These are phyloP conservation scores for Phyllosticta capitalensis DNA, from an alignment of 2,329 filamentous ascomycete species.

Conservation along the genomic window DNA sequence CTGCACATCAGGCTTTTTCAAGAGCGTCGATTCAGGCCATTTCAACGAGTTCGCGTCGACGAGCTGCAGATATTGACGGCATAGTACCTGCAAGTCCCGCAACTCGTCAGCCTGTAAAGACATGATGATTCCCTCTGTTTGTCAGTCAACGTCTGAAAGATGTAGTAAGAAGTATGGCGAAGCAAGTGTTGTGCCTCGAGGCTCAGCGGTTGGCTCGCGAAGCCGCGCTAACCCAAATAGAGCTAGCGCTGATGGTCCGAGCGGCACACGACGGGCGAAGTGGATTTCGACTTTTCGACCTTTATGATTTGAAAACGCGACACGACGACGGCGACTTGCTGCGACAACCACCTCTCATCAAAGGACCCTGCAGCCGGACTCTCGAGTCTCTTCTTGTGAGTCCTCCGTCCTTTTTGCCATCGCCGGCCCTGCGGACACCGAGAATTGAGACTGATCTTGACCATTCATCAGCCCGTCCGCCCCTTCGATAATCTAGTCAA, in stretches of 20 bases:
- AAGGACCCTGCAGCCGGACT: constrained; percentile 9
- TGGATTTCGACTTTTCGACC: neutral
- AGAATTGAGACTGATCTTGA: neutral
- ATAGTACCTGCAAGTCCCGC: constrained; percentile 39
- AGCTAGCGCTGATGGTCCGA: neutral
- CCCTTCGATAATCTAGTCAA: constrained; percentile 33
- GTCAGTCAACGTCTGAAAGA: neutral
- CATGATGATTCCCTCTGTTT: neutral
- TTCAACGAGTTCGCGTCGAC: constrained; percentile 51
- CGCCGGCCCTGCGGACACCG: neutral
- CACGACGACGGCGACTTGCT: constrained; percentile 11
- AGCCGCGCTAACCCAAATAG: neutral
- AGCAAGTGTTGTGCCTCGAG: neutral
- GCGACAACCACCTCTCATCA: constrained; percentile 9
- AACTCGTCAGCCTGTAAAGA: constrained; percentile 12
- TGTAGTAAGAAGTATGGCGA: neutral
- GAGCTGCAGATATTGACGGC: constrained; percentile 71
- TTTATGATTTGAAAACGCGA: neutral
- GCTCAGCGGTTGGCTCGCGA: too few relatives aligned
- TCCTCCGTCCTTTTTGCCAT: neutral
- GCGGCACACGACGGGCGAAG: neutral
- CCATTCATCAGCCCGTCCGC: constrained; percentile 3
- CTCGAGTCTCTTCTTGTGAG: constrained; percentile 9
- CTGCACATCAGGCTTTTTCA: constrained; percentile 57
- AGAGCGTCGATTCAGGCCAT: constrained; percentile 50